phyloP scores from a whole-genome alignment of 2,329 filamentous ascomycete species.

The Penicillium oxalicum region DNA sequence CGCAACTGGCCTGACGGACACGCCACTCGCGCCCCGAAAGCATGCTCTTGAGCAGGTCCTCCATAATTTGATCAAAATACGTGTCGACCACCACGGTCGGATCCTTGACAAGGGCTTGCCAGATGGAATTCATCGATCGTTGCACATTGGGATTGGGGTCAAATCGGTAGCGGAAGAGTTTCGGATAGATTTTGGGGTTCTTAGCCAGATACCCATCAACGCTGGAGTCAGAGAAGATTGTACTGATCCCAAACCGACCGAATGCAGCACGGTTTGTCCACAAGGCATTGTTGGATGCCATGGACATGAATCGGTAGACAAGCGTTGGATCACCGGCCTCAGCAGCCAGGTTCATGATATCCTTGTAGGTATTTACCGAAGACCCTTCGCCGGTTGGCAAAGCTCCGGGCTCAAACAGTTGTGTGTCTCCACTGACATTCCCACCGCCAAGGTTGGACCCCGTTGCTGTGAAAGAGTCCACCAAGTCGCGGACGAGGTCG shows the following conservation, averaged over 20 bases:
- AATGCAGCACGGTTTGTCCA: slow-evolving; percentile 98
- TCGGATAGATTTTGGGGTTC: slow-evolving; percentile 91
- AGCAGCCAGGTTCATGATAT: slow-evolving; percentile 90
- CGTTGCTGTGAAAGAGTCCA: slow-evolving; percentile 75
- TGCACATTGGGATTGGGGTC: slow-evolving; percentile 93
- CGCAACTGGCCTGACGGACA: slow-evolving; percentile 84
- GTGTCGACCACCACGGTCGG: slow-evolving; percentile 66
- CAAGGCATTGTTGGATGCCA: slow-evolving; percentile 90
- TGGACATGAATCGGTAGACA: slow-evolving; percentile 98
- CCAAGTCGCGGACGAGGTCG: slow-evolving; percentile 78
- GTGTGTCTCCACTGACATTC: slow-evolving; percentile 83
- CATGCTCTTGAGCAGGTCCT: slow-evolving; percentile 78
- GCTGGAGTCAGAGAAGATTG: slow-evolving; percentile 78
- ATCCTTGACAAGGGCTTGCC: slow-evolving; percentile 92
- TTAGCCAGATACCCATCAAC: slow-evolving; percentile 61
- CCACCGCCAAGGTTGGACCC: slow-evolving; percentile 57
- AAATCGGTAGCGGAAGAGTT: slow-evolving; percentile 88
- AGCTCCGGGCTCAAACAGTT: slow-evolving; percentile 86
- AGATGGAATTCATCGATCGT: slow-evolving; percentile 94
- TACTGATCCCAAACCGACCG: slow-evolving; percentile 86
- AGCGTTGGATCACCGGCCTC: slow-evolving; percentile 93
- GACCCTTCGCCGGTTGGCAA: slow-evolving; percentile 83
- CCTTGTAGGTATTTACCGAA: slow-evolving; percentile 91
- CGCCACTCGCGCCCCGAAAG: slow-evolving; percentile 82
- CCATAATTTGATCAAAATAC: slow-evolving; percentile 84